Evolutionary conservation across 2,329 filamentous ascomycete genomes (phyloP).

Genomic region (Colletotrichum ledebouriae): DNA sequence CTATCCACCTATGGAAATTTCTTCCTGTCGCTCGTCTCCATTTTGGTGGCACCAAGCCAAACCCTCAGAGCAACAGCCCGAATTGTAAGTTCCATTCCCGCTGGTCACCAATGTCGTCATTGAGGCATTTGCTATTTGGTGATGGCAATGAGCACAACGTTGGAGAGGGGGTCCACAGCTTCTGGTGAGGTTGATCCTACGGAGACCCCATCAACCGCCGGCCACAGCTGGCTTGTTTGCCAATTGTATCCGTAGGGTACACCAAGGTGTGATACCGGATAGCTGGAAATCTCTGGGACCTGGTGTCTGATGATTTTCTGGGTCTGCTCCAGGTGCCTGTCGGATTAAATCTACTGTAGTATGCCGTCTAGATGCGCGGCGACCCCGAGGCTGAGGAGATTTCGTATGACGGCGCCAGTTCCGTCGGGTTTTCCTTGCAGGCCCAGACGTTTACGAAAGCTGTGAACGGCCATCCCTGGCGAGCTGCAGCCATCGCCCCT

Average conservation of each 20-base stretch:
- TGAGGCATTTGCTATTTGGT: slow-evolving; percentile 38
- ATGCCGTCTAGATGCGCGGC: neutral
- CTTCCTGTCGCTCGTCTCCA: slow-evolving; percentile 21
- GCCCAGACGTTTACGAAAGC: neutral
- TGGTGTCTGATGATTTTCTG: slow-evolving; percentile 13
- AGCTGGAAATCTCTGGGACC: slow-evolving; percentile 15
- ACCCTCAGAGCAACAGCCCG: slow-evolving; percentile 19
- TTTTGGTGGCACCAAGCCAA: slow-evolving; percentile 28
- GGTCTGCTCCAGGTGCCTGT: slow-evolving; percentile 16
- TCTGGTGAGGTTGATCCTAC: slow-evolving; percentile 16
- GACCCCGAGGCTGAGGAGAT: slow-evolving; percentile 12
- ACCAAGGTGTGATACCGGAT: slow-evolving; percentile 14
- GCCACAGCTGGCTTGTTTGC: neutral
- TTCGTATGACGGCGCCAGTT: slow-evolving; percentile 4
- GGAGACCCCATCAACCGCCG: slow-evolving; percentile 10
- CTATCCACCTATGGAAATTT: slow-evolving; percentile 9
- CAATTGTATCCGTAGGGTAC: neutral
- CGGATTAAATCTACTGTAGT: neutral
- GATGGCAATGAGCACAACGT: slow-evolving; percentile 22
- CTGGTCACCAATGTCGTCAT: slow-evolving; percentile 35
- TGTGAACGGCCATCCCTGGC: slow-evolving; percentile 1
- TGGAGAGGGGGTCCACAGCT: slow-evolving; percentile 14
- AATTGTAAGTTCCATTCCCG: slow-evolving; percentile 30
- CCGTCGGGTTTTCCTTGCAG: slow-evolving; percentile 25
- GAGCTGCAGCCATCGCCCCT: neutral